Evolutionary conservation across 805 yeast genomes (phyloP).

Genomic region (Kodamaea kaohsiungensis): DNA sequence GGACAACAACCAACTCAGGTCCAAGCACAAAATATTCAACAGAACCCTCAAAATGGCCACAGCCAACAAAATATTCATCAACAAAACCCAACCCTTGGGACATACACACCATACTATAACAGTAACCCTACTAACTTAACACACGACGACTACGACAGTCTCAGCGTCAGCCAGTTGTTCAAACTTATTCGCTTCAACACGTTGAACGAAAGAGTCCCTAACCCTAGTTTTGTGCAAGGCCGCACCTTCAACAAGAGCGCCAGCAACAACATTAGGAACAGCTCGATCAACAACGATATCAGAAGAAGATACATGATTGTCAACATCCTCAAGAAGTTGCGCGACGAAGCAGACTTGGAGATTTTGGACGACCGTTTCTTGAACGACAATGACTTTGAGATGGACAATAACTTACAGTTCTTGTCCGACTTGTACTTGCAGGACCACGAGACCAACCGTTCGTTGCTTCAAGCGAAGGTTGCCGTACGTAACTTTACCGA

Average conservation of each 20-base stretch:
- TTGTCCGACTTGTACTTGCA: slow-evolving; percentile 41
- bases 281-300: slow-evolving; percentile 30
- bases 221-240: neutral
- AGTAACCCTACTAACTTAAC: slow-evolving; percentile 27
- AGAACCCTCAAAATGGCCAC: neutral
- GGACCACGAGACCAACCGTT: slow-evolving; percentile 30
- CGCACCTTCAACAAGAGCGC: slow-evolving; percentile 4
- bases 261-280: slow-evolving; percentile 9
- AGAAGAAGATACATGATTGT: slow-evolving; percentile 37
- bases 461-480: slow-evolving; percentile 28
- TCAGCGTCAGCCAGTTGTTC: slow-evolving; percentile 38
- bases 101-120: slow-evolving; percentile 19
- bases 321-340: slow-evolving; percentile 36
- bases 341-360: slow-evolving; percentile 38
- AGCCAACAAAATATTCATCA: slow-evolving; percentile 5
- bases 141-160: slow-evolving; percentile 41
- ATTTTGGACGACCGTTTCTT: slow-evolving; percentile 31
- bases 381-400: slow-evolving; percentile 36
- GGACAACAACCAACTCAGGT: neutral
- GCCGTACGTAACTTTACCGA: slow-evolving; percentile 43
- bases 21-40: neutral
- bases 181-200: slow-evolving; percentile 32
- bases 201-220: slow-evolving; percentile 3
- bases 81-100: neutral
- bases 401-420: slow-evolving; percentile 44